Percentiles rank a stretch among this genome's conserved stretches.
Evolutionary conservation across 495 filamentous ascomycete species (phyloP).

Genomic region (Parathielavia hyrcaniae): DNA sequence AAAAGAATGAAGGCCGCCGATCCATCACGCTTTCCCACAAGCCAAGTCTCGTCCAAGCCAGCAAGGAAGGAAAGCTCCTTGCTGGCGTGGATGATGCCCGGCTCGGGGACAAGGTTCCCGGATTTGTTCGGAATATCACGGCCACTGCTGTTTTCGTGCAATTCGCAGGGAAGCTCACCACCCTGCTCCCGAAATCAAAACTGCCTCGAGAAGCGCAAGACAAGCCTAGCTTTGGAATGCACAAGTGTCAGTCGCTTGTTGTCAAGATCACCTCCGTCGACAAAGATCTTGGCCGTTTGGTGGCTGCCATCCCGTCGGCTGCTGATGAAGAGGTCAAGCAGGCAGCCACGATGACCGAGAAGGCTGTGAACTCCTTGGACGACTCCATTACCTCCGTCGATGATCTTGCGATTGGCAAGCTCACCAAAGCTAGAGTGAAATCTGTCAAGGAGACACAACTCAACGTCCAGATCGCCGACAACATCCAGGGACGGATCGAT

Average conservation of each 20-base stretch:
- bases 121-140: slow-evolving; percentile 81
- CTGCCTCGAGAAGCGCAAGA: slow-evolving; percentile 58
- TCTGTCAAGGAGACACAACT: slow-evolving; percentile 84
- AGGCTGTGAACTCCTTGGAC: slow-evolving; percentile 60
- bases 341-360: slow-evolving; percentile 20
- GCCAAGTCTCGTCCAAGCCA: slow-evolving; percentile 70
- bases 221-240: slow-evolving; percentile 69
- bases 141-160: slow-evolving; percentile 72
- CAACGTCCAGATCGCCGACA: slow-evolving; percentile 84
- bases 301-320: slow-evolving; percentile 35
- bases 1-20: slow-evolving; percentile 66
- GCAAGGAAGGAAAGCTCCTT: slow-evolving; percentile 58
- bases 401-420: slow-evolving; percentile 66
- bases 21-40: slow-evolving; percentile 72
- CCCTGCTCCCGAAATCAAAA: slow-evolving; percentile 68
- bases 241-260: slow-evolving; percentile 62
- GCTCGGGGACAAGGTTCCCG: slow-evolving; percentile 60
- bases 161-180: slow-evolving; percentile 70
- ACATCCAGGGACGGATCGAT: slow-evolving; percentile 84
- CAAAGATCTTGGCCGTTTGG: slow-evolving; percentile 35
- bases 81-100: slow-evolving; percentile 60
- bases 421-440: slow-evolving; percentile 70
- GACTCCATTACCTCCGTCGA: slow-evolving; percentile 54
- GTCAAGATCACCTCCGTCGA: slow-evolving; percentile 67
- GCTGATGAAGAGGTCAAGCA: slow-evolving; percentile 26